Conservation (phyloP, 2,329 filamentous ascomycete species). For the Verticillium nubilum region DNA sequence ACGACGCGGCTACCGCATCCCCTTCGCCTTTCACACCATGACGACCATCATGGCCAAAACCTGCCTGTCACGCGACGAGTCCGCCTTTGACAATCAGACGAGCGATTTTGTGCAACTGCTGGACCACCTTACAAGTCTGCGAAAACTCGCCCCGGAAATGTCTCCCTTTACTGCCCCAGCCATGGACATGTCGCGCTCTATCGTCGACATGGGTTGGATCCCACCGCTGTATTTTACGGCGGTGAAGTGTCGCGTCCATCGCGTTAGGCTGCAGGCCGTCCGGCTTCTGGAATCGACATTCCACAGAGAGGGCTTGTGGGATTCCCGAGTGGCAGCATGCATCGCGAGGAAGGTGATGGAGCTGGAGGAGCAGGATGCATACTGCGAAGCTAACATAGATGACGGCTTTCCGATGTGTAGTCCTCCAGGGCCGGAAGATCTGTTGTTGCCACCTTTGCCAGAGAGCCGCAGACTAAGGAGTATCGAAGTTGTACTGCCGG, state of each 20-base stretch:
- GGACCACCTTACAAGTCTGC: conserved; percentile 10
- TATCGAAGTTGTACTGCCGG: background rate
- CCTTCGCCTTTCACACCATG: conserved; percentile 35
- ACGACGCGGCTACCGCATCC: conserved; percentile 13
- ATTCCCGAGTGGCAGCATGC: conserved; percentile 21
- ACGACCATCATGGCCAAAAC: conserved; percentile 34
- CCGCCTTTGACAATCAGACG: conserved; percentile 28
- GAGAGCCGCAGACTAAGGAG: background rate
- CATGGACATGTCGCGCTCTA: conserved; percentile 24
- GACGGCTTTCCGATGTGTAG: background rate
- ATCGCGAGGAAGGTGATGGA: conserved; percentile 30
- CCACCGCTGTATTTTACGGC: conserved; percentile 39
- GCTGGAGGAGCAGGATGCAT: conserved; percentile 25
- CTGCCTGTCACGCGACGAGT: conserved; percentile 25
- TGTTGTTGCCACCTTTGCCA: background rate
- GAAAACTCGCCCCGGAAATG: background rate
- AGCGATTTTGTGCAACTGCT: conserved; percentile 25
- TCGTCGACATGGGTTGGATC: conserved; percentile 37
- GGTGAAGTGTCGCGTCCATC: conserved; percentile 38
- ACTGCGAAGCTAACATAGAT: background rate
- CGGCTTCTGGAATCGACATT: conserved; percentile 20
- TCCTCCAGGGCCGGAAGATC: background rate
- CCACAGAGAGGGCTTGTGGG: conserved; percentile 37
- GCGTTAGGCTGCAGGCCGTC: conserved; percentile 32
- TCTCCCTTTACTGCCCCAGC: background rate